phyloP scores from a whole-genome alignment of 2,329 filamentous ascomycete genomes.

The Monilinia vaccinii-corymbosi region DNA sequence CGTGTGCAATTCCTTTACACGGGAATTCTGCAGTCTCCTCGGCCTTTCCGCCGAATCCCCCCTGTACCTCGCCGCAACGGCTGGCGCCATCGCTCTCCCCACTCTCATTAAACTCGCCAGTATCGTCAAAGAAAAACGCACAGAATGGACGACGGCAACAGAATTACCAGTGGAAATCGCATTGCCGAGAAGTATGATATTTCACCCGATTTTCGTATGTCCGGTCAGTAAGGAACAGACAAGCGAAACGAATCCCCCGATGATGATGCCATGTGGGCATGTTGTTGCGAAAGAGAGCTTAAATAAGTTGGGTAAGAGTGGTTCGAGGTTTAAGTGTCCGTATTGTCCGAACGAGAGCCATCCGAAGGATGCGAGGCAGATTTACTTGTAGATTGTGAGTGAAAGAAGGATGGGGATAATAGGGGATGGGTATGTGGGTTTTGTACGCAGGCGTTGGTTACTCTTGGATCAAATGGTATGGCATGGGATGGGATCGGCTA shows the following conservation, averaged over 20 bases:
- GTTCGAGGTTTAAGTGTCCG: constrained; percentile 76
- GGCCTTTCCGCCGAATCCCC: constrained; percentile 87
- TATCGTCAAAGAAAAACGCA: constrained; percentile 81
- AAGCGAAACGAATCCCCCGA: constrained; percentile 84
- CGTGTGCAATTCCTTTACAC: constrained; percentile 77
- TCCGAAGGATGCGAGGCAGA: constrained; percentile 54
- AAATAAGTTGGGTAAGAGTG: constrained; percentile 67
- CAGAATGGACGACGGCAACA: constrained; percentile 88
- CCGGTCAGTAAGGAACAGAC: constrained; percentile 95
- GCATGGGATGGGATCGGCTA: not conserved
- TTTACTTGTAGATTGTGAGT: constrained; percentile 21
- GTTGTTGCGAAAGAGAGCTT: constrained; percentile 83
- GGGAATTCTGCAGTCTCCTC: constrained; percentile 88
- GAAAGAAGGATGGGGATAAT: not conserved
- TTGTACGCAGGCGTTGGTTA: not conserved
- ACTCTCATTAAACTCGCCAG: constrained; percentile 79
- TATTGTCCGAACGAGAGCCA: constrained; percentile 86
- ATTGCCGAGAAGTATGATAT: constrained; percentile 53
- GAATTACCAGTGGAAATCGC: constrained; percentile 75
- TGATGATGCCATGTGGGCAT: constrained; percentile 95
- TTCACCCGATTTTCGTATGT: constrained; percentile 96
- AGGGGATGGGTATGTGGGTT: not conserved
- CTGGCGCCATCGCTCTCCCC: constrained; percentile 84
- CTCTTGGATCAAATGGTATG: not conserved
- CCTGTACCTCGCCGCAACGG: constrained; percentile 85